These are phyloP conservation scores for Coriolopsis trogii DNA, from an alignment of 1,284 basidiomycete species.

Conservation along the genomic window DNA sequence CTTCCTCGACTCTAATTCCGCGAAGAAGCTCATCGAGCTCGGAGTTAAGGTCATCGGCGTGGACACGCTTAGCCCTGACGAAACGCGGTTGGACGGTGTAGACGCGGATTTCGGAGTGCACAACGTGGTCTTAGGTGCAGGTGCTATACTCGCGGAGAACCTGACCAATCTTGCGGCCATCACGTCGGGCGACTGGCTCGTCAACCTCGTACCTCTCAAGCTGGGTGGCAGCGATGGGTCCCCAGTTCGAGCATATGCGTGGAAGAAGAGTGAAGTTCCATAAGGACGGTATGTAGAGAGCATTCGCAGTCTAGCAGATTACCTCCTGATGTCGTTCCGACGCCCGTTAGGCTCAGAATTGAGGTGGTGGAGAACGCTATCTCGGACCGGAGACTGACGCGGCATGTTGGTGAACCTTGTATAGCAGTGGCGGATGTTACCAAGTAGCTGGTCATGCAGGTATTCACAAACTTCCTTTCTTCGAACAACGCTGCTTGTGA, in stretches of 20 bases:
- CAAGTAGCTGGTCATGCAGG: no score
- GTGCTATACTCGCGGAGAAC: constrained; percentile 70
- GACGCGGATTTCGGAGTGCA: constrained; percentile 53
- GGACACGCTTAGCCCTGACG: constrained; percentile 68
- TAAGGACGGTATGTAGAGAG: neutral
- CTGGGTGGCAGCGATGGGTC: constrained; percentile 63
- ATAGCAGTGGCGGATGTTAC: no score
- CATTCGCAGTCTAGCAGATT: neutral
- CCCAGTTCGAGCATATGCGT: constrained; percentile 66
- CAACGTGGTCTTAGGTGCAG: constrained; percentile 55
- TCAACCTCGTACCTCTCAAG: constrained; percentile 60
- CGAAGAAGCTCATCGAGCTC: constrained; percentile 46
- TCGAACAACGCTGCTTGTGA: no score
- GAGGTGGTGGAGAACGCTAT: no score
- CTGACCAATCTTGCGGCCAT: constrained; percentile 52
- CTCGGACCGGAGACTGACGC: no score
- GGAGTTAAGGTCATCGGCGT: constrained; percentile 61
- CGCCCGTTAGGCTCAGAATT: no score
- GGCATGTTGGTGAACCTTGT: no score
- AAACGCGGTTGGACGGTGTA: constrained; percentile 44
- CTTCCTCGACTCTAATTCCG: constrained; percentile 56
- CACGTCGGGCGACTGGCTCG: constrained; percentile 43
- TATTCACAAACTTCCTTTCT: no score
- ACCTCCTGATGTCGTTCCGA: no score
- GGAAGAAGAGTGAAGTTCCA: constrained; percentile 24